Percentiles rank a stretch among this genome's conserved stretches.
Conservation (phyloP, 139 green algal species). For the Gonium pectorale region DNA sequence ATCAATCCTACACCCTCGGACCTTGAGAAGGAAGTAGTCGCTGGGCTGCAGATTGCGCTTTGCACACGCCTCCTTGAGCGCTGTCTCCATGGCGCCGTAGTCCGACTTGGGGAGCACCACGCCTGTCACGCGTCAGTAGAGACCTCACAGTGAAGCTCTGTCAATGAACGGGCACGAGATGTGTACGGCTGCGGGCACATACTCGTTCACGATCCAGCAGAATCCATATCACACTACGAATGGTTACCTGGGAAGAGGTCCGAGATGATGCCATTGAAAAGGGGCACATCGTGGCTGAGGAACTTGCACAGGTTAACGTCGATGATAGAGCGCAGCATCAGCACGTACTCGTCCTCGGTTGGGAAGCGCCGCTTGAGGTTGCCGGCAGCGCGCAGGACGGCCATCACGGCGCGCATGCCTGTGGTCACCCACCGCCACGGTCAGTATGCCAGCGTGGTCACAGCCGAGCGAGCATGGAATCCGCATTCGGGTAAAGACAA, state of each 20-base stretch:
- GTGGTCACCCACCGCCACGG: too few relatives aligned
- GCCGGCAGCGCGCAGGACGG: conserved; percentile 77
- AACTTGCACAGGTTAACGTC: conserved; percentile 93
- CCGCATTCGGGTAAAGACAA: too few relatives aligned
- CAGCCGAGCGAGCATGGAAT: too few relatives aligned
- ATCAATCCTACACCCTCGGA: too few relatives aligned
- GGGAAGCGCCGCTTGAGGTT: conserved; percentile 73
- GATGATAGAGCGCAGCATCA: conserved; percentile 85
- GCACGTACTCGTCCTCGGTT: conserved; percentile 78
- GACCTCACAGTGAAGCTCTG: too few relatives aligned
- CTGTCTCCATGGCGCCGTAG: conserved; percentile 69
- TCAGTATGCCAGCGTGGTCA: too few relatives aligned
- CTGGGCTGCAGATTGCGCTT: conserved; percentile 76
- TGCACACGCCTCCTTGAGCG: conserved; percentile 70
- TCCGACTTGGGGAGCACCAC: conserved; percentile 73
- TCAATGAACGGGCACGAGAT: too few relatives aligned
- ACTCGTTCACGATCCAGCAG: too few relatives aligned
- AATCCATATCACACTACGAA: too few relatives aligned
- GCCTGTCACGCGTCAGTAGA: too few relatives aligned
- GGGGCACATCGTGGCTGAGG: conserved; percentile 79
- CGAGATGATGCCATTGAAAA: conserved; percentile 81
- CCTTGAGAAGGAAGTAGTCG: conserved; percentile 83
- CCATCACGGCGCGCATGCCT: conserved; percentile 85
- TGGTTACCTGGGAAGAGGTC: conserved; percentile 79
- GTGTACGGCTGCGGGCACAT: too few relatives aligned